These are phyloP conservation scores for Ochetophila trinervis DNA, from an alignment of 306 rosid species.

Conservation along the genomic window DNA sequence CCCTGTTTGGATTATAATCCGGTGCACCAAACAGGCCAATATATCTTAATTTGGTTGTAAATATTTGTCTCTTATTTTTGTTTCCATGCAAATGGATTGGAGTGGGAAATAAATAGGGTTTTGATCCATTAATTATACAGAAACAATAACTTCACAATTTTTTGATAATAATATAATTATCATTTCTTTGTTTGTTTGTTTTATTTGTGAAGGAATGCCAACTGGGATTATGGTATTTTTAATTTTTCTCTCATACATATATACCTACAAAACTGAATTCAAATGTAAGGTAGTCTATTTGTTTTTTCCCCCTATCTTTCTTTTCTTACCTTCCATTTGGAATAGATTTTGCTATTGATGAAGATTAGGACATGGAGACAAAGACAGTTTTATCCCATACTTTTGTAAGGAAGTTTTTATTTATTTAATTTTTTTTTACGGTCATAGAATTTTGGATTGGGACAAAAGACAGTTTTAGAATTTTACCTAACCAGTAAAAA, in stretches of 20 bases:
- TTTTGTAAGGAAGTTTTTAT: neutral
- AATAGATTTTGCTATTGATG: neutral
- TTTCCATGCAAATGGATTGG: neutral
- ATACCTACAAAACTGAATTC: neutral
- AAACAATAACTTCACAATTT: too few relatives aligned
- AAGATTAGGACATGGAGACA: constrained; percentile 1
- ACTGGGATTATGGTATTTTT: neutral
- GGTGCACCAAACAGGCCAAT: too few relatives aligned
- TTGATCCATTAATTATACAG: constrained; percentile 3
- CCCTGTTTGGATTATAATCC: too few relatives aligned
- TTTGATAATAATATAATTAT: too few relatives aligned
- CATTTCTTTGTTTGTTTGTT: too few relatives aligned
- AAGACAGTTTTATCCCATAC: neutral
- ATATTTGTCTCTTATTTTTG: neutral
- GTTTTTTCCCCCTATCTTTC: neutral
- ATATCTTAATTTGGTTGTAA: neutral
- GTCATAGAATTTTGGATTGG: too few relatives aligned
- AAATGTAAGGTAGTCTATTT: neutral
- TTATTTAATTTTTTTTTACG: too few relatives aligned
- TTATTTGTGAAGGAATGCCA: too few relatives aligned
- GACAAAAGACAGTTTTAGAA: too few relatives aligned
- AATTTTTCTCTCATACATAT: neutral
- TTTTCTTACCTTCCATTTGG: neutral
- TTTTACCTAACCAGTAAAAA: too few relatives aligned
- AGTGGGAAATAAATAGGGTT: too few relatives aligned